Evolutionary conservation across 2,329 filamentous ascomycete species (phyloP), one percentile per base, ranked within the genome.

Genomic region (Exutisphaerella laricina): DNA sequence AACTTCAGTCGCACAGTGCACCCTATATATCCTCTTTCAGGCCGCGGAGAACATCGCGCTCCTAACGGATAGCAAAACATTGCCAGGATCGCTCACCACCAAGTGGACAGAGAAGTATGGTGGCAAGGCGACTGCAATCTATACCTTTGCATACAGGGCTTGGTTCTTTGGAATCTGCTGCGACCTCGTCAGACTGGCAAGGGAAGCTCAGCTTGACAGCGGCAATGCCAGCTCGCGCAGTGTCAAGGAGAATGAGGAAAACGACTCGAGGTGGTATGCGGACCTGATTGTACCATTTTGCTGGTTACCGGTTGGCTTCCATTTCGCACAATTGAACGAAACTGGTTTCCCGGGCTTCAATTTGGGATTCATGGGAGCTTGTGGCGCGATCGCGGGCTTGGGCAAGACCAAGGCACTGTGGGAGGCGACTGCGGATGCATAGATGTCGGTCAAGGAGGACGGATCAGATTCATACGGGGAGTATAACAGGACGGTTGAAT

Each of bases 231-330:
- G 44, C n/a, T 17, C 48, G 48, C 54, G 43, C 50, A 50, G 14
- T 45, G 62, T 42, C 4, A 37, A 39, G 5, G 55, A 57, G 46
- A 53, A 49, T 35, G 44, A 48, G 20, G 50, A 52, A 21, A 60
- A 60, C 26, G 68, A 71, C 46, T 46, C 53, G 43, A 63, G 62
- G 54, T 71, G 67, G 67, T 70, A 65, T 62, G 61, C 57, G 2
- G 66, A 70, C 50, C 48, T 65, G 18, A 58, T 70, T 45, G 66
- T 70, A 51, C 64, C 67, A 22, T 43, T 62, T 25, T 63, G 62
- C 36, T 71, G 68, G 68, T 60, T 69, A 42, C 68, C 68, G 1
- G 65, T 70, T 53, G 68, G 67, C 9, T 48, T 62, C 45, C 66
- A 71, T 32, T 70, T 64, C 42, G 63, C 63, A 35, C 40, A 50